Evolutionary conservation across 192 early-diverging fungal species (phyloP), one percentile per base, ranked within the genome.

Genomic region (Linnemannia schmuckeri): DNA sequence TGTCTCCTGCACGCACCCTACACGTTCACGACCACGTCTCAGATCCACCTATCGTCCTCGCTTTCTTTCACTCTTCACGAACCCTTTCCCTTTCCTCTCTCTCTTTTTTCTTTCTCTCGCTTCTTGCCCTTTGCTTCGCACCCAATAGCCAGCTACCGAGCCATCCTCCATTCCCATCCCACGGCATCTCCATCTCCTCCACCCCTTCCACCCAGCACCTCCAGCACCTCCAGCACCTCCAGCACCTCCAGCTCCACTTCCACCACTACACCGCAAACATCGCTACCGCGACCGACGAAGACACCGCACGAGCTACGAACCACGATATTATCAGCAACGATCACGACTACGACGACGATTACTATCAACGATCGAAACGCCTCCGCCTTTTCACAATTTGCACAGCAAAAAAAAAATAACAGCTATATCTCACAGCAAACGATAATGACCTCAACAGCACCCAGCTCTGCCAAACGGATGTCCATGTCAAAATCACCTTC

Each of bases 371-470:
- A 66, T 66, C 24, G 4, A 41, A 33, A 24, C 40, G 70, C 70
- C 33, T 20, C 61, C 27, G 12, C n/a, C 22, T 61, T 61, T 66
- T 13, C 8, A 27, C 57, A 61, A 15, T 22, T 52, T 35, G 41
- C 72, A 47, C 72, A 74, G 72, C 72, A 33, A 20, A 41, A 40
- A 49, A 55, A 24, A 44, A 46, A 73, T 57, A 72, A 37, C 52
- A 24, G 46, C 71, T 17, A 33, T 49, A 79, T 22, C 40, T 41
- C 61, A 55, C 27, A 63, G 20, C 38, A 72, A 3, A 82, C 47
- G 81, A 82, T 82, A 46, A 82, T 82, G 81, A 82, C 81, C 75
- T 38, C 82, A 72, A 75, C 72, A 54, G 75, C 76, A 38, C 61
- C 75, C 7, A 66, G 30, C 61, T 66, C 61, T 66, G 30, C 61